These are phyloP conservation scores for Venturia pyrina DNA, from an alignment of 2,329 filamentous ascomycete species.

Conservation along the genomic window DNA sequence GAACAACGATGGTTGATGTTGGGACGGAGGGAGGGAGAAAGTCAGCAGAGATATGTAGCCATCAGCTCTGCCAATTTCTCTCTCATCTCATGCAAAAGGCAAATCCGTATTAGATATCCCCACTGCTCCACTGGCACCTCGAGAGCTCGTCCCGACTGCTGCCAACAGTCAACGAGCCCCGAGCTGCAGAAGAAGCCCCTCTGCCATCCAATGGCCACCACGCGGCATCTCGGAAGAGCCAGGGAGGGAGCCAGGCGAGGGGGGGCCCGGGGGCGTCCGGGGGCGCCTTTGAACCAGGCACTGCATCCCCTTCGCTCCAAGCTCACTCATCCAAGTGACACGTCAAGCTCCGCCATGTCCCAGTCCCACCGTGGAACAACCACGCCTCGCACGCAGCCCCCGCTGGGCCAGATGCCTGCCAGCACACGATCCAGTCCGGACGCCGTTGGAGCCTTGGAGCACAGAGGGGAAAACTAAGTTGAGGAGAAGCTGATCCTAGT, in stretches of 20 bases:
- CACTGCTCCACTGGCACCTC: neutral
- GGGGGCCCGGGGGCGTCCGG: neutral
- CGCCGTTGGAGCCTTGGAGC: no score
- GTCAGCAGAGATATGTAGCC: neutral
- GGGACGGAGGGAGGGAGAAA: neutral
- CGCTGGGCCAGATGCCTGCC: slow-evolving; percentile 1
- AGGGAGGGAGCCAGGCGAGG: neutral
- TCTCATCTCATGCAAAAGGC: neutral
- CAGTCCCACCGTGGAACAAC: neutral
- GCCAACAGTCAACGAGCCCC: neutral
- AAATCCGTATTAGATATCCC: neutral
- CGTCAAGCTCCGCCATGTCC: neutral
- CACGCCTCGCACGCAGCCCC: neutral
- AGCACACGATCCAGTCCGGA: neutral
- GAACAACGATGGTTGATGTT: neutral
- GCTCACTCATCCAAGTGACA: slow-evolving; percentile 1
- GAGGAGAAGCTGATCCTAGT: neutral
- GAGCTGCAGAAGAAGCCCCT: neutral
- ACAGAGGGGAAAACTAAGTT: neutral
- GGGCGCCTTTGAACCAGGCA: neutral
- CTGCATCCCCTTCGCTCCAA: neutral
- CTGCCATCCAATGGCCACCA: no score
- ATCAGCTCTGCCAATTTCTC: neutral
- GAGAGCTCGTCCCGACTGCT: neutral
- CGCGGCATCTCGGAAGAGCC: neutral